Conservation (phyloP, 1,284 basidiomycete species). For the Anthracocystis panici-leucophaei region DNA sequence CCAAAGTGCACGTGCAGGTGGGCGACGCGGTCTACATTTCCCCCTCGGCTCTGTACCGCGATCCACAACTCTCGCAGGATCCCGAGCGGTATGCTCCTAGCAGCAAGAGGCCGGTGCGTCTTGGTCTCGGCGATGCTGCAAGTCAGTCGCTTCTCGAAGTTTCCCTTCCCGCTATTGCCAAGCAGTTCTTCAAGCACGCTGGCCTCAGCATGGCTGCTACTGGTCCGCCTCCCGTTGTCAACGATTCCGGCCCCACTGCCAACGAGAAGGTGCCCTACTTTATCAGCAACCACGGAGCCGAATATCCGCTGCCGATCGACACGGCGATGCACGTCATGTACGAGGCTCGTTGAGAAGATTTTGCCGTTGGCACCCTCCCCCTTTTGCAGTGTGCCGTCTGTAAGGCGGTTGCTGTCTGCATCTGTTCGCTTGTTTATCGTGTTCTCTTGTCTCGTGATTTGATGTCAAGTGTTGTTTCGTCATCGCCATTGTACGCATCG, state of each 20-base stretch:
- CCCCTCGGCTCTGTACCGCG: slow-evolving; percentile 41
- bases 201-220: slow-evolving; percentile 40
- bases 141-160: slow-evolving; percentile 44
- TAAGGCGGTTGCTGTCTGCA: not conserved
- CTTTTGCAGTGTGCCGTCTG: not conserved
- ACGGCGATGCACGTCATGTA: slow-evolving; percentile 52
- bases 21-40: slow-evolving; percentile 50
- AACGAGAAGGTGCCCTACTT: slow-evolving; percentile 44
- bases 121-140: slow-evolving; percentile 47
- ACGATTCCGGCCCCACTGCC: slow-evolving; percentile 28
- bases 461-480: slow-evolving; percentile 3
- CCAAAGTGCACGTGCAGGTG: slow-evolving; percentile 29
- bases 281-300: slow-evolving; percentile 33
- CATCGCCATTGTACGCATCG: slow-evolving; percentile 3
- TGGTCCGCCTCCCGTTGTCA: slow-evolving; percentile 38
- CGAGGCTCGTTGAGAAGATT: slow-evolving; percentile 13
- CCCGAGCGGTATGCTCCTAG: slow-evolving; percentile 26
- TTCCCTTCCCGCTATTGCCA: slow-evolving; percentile 45
- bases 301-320: slow-evolving; percentile 45
- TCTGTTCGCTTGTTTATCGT: not conserved
- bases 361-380: not conserved
- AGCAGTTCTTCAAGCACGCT: slow-evolving; percentile 44
- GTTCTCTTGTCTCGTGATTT: slow-evolving; percentile 1
- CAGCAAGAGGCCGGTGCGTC: slow-evolving; percentile 28
- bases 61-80: slow-evolving; percentile 36